Base-by-base conservation (phyloP, 805 yeast species). In the Saccharomycopsis capsularis region DNA sequence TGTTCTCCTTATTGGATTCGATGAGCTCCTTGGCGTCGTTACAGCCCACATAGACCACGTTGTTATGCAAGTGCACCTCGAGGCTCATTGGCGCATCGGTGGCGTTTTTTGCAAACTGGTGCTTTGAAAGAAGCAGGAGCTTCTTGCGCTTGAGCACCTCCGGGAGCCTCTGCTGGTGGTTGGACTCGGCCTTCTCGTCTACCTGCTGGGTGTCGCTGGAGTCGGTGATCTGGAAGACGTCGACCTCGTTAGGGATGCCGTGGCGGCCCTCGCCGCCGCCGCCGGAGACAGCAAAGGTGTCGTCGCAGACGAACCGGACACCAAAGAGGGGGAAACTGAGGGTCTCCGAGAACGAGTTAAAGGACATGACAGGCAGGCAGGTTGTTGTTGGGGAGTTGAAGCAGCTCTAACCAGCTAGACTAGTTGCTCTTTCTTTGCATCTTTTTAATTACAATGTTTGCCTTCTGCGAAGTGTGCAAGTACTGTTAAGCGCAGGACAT, bases 221-320 rank as follows among this genome's bases (percentile, higher is more conserved):
- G 15, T 23, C 23, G 11, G 19, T 39, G n/a, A 52, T 44, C 32
- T 46, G 16, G 29, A 46, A 49, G 13, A 44, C 34, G 30, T 42
- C 53, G 21, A 91, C 67, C 60, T 84, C 87, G 65, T 91, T 91
- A 37, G 91, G 85, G 48, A 89, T 81, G 30, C 96, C 96, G 59
- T 88, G 85, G 59, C 81, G 81, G 4, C 96, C 96, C 63, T 87
- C 95, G 21, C 97, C 99, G 23, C 98, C 98, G 42, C 99, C 99
- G 39, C 99, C 99, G 3, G 88, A 81, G 24, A 83, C 84, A 42
- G 88, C 64, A 29, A 90, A 63, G 1, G 79, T 74, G 54, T 70
- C 67, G 55, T 79, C 74, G 56, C 75, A 69, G 40, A 81, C 68
- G 61, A 86, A 89, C 53, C 78, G 75, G 46, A 90, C 81, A 2